Conservation (phyloP, 2,329 filamentous ascomycete species). For the Aspergillus tubingensis region DNA sequence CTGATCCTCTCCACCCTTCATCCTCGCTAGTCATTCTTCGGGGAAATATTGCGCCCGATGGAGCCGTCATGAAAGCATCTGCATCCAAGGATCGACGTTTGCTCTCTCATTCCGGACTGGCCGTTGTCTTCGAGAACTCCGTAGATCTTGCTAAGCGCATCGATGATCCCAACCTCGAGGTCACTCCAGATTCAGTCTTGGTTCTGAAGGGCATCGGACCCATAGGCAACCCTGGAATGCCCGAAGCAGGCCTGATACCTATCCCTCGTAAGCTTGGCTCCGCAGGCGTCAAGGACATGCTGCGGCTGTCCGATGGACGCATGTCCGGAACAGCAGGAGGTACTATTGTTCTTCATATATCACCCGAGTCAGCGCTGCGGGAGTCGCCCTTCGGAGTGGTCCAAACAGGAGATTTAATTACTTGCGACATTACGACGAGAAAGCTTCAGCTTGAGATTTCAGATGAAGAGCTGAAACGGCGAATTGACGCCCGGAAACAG, state of each 20-base stretch:
- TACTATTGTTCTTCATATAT: constrained; percentile 57
- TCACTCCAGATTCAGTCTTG: constrained; percentile 49
- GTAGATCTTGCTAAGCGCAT: constrained; percentile 50
- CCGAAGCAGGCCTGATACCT: constrained; percentile 54
- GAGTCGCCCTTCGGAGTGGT: constrained; percentile 53
- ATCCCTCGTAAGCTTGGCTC: constrained; percentile 52
- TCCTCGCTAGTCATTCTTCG: constrained; percentile 50
- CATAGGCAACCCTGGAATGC: constrained; percentile 56
- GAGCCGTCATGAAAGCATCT: constrained; percentile 54
- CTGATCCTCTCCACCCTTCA: constrained; percentile 47
- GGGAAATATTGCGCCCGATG: constrained; percentile 53
- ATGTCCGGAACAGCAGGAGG: constrained; percentile 60
- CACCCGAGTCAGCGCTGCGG: constrained; percentile 53
- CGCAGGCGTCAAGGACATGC: constrained; percentile 55
- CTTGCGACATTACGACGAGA: constrained; percentile 48
- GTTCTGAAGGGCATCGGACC: constrained; percentile 54
- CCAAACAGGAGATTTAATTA: constrained; percentile 51
- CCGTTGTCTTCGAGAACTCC: constrained; percentile 53
- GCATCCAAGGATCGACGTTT: constrained; percentile 52
- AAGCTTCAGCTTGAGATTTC: constrained; percentile 45
- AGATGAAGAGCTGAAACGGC: constrained; percentile 43
- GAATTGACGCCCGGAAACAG: constrained; percentile 33
- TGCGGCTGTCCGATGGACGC: constrained; percentile 56
- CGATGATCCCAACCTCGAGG: constrained; percentile 48
- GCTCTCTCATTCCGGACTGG: constrained; percentile 47